Evolutionary conservation across 345 rosid species (phyloP).

Genomic region (thale cress (Arabidopsis thaliana)): TAIR10.1 NC_003071.7:9128001-9128500

Average conservation of each 20-base stretch:
- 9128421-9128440: conserved; percentile 84
- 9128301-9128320: conserved; percentile 24
- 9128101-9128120: neutral
- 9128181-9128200: conserved; percentile 8
- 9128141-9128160: neutral
- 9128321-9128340: conserved; percentile 40
- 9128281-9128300: conserved; percentile 28
- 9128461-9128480: conserved; percentile 87
- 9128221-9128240: neutral
- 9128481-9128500: conserved; percentile 87
- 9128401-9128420: conserved; percentile 45
- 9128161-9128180: neutral
- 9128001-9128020: conserved; percentile 48
- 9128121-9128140: neutral
- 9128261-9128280: conserved; percentile 11
- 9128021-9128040: neutral
- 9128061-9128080: neutral
- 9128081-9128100: neutral
- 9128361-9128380: conserved; percentile 70
- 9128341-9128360: conserved; percentile 55
- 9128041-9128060: neutral
- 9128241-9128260: neutral
- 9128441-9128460: conserved; percentile 91
- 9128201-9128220: neutral
- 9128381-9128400: conserved; percentile 30